Conservation (phyloP, 2,329 filamentous ascomycete species). For the Aureobasidium sp. region DNA sequence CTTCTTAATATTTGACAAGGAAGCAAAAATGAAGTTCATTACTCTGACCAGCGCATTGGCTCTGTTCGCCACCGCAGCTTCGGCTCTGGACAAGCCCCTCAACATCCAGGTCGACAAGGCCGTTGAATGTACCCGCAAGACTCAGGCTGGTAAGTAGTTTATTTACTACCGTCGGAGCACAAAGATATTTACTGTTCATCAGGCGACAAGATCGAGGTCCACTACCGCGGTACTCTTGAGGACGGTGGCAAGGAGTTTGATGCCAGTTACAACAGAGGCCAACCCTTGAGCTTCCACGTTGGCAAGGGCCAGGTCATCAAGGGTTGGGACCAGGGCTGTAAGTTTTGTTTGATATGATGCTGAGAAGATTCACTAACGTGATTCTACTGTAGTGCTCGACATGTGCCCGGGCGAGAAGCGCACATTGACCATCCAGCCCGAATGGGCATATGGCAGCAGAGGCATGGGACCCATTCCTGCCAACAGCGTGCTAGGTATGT, state of each 20-base stretch:
- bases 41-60: constrained; percentile 30
- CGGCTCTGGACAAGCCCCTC: constrained; percentile 49
- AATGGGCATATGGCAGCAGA: constrained; percentile 73
- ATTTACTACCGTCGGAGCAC: not conserved
- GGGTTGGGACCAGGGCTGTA: constrained; percentile 78
- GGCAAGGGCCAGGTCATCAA: constrained; percentile 87
- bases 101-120: constrained; percentile 69
- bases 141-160: constrained; percentile 34
- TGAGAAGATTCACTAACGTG: not conserved
- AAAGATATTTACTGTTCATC: not conserved
- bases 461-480: constrained; percentile 80
- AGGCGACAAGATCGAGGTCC: constrained; percentile 76
- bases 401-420: constrained; percentile 97
- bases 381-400: constrained; percentile 52
- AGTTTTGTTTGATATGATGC: not conserved
- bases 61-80: constrained; percentile 44
- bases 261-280: constrained; percentile 64
- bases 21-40: constrained; percentile 7
- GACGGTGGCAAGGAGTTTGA: constrained; percentile 53
- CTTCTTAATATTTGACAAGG: not conserved
- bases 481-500: constrained; percentile 67
- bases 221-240: constrained; percentile 79
- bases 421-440: constrained; percentile 83
- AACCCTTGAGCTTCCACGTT: constrained; percentile 72
- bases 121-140: constrained; percentile 73